Conservation (phyloP, 345 rosid genomes). For the Linum usitatissimum region DNA sequence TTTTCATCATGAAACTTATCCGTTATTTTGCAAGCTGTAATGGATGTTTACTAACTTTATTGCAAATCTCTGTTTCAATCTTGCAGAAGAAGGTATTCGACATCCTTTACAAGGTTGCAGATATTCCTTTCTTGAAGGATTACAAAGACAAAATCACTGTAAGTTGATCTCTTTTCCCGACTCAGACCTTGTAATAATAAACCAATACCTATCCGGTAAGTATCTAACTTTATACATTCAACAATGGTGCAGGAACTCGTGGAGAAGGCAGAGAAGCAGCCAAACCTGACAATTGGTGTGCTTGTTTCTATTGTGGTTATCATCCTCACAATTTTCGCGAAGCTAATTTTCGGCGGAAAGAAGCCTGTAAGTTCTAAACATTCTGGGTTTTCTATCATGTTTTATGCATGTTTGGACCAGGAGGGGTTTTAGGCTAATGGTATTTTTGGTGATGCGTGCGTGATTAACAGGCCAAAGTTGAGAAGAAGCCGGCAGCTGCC, state of each 20-base stretch:
- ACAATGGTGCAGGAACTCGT: slow-evolving; percentile 40
- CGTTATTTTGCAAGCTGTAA: too few relatives aligned
- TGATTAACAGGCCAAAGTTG: background rate
- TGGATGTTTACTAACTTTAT: background rate
- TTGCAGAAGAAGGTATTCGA: slow-evolving; percentile 27
- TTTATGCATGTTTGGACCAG: background rate
- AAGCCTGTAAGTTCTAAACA: slow-evolving; percentile 28
- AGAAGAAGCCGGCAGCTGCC: background rate
- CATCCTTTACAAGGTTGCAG: slow-evolving; percentile 52
- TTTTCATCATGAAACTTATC: background rate
- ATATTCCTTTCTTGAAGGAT: slow-evolving; percentile 50
- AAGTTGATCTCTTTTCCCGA: slow-evolving; percentile 17
- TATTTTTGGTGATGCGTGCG: background rate
- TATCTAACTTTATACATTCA: background rate
- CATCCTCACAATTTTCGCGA: slow-evolving; percentile 32
- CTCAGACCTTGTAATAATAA: background rate
- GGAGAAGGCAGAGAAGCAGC: slow-evolving; percentile 68
- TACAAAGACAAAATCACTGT: slow-evolving; percentile 51
- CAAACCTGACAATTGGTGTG: slow-evolving; percentile 50
- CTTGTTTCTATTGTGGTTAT: slow-evolving; percentile 42
- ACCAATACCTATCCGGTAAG: background rate
- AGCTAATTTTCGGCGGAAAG: slow-evolving; percentile 69
- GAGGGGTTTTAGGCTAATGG: background rate
- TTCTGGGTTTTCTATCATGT: background rate
- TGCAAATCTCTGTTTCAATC: background rate